Evolutionary conservation across 129 eudicot genomes (phyloP), one percentile per base, ranked within the genome.

Genomic region (Helianthus annuus): DNA sequence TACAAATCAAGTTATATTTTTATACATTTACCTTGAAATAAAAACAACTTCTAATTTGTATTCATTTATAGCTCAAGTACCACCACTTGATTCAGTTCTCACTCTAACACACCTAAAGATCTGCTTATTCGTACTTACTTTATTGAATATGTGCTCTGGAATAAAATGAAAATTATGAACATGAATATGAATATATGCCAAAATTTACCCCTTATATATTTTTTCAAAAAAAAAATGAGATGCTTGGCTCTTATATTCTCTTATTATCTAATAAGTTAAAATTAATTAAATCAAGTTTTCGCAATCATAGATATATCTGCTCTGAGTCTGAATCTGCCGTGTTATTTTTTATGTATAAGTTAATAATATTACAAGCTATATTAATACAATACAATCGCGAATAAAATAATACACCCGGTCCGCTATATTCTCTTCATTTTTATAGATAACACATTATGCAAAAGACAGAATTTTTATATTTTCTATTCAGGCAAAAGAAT

Each of bases 141-240:
- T 69, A 68, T 48, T 40, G 63, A 69, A 40, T 69, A 59, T 69
- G 64, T 77, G 81, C 76, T 60, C 60, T 69, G 63, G 81, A 77
- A 77, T 77, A 77, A 76, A 77, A 77, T 61, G 62, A 64, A 69
- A 76, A 74, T 15, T 38, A 52, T 64, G 75, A 48, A 70, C 64
- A 55, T 22, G 75, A 70, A 76, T 68, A 76, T 58, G 81, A 77
- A 77, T 77, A 69, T 77, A 77, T 69, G 75, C 81, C 62, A 59
- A 59, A 77, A 60, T 76, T 67, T 58, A 45, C 68, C 49, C 51
- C 11, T 46, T 39, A 66, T 55, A 44, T 14, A 66, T 75, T 6
- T 11, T 27, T 27, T 27, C 2, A 27, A 65, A 5, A 54, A 55
- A 55, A 14, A 51, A 48, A 54, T 4, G 16, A 53, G 57, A 54